Conservation (phyloP, 129 eudicot species). For the sunflower (Helianthus annuus) region DNA sequence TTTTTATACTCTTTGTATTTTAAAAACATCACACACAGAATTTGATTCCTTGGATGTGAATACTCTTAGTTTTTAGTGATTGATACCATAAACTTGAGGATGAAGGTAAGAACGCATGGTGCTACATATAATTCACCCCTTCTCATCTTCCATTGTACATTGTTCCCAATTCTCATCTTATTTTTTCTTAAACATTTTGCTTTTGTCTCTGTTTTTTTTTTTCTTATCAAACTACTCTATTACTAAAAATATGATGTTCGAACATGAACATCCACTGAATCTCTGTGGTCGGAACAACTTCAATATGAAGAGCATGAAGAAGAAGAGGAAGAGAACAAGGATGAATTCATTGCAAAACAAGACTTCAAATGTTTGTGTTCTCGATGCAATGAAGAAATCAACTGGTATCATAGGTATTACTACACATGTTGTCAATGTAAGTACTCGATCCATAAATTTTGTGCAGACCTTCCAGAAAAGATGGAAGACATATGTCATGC, state of each 20-base stretch:
- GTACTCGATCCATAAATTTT: background rate
- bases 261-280: slow-evolving; percentile 10
- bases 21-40: too few relatives aligned
- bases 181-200: background rate
- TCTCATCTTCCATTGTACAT: background rate
- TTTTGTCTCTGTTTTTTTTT: background rate
- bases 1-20: too few relatives aligned
- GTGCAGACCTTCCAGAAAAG: background rate
- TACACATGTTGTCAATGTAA: background rate
- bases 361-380: background rate
- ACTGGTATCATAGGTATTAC: background rate
- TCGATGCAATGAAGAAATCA: background rate
- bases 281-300: background rate
- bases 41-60: too few relatives aligned
- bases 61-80: background rate
- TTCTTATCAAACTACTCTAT: background rate
- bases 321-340: background rate
- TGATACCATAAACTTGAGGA: background rate
- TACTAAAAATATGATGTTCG: background rate
- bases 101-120: background rate
- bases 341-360: background rate
- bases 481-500: background rate
- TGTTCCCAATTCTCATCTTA: background rate
- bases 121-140: background rate
- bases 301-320: background rate